A percentile compares a stretch with the other conserved stretches of the same genome.
Conservation (phyloP, 2,329 filamentous ascomycete genomes). For the Nigrospora sphaerica region DNA sequence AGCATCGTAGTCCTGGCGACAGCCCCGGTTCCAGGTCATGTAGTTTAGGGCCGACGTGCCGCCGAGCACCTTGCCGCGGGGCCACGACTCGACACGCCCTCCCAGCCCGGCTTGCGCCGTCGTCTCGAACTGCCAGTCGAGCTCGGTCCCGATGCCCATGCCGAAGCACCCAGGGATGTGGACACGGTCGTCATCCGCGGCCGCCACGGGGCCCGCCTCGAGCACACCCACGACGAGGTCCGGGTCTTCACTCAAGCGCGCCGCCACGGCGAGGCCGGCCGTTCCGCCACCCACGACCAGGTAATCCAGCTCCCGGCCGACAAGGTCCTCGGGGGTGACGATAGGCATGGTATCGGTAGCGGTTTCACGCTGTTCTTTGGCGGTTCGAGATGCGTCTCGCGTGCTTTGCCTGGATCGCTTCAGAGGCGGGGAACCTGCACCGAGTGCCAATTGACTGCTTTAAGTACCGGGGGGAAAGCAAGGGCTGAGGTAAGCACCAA, state of each 20-base stretch:
- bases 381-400: too few relatives aligned
- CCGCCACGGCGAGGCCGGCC: slow-evolving; percentile 17
- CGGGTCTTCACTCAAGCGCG: slow-evolving; percentile 36
- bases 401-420: too few relatives aligned
- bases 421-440: too few relatives aligned
- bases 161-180: slow-evolving; percentile 30
- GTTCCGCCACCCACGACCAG: slow-evolving; percentile 17
- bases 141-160: slow-evolving; percentile 23
- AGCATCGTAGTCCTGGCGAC: slow-evolving; percentile 41
- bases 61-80: slow-evolving; percentile 46
- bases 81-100: slow-evolving; percentile 32
- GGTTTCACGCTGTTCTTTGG: too few relatives aligned
- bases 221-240: slow-evolving; percentile 33
- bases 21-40: slow-evolving; percentile 45
- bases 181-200: slow-evolving; percentile 15
- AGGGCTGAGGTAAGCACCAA: too few relatives aligned
- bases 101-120: slow-evolving; percentile 27
- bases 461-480: too few relatives aligned
- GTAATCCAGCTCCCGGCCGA: slow-evolving; percentile 7
- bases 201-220: slow-evolving; percentile 29
- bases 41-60: slow-evolving; percentile 56
- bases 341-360: background rate
- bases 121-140: slow-evolving; percentile 36
- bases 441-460: too few relatives aligned
- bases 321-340: slow-evolving; percentile 1